Base-by-base conservation (phyloP, 371 early-diverging fungal genomes). In the Rhizopus delemar region DNA sequence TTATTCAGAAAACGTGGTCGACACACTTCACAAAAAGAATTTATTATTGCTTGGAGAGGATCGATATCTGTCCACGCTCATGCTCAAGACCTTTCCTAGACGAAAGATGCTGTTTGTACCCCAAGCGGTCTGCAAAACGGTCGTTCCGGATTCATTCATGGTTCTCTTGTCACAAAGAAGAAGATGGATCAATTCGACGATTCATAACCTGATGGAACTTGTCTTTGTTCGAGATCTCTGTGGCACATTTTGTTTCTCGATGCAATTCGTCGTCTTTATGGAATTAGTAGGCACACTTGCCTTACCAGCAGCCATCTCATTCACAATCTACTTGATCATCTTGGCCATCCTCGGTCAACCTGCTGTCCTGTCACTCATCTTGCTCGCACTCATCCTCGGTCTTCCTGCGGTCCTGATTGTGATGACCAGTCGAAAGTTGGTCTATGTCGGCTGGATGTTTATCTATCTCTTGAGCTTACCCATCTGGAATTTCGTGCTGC, bases 121-220 rank as follows among this genome's bases (percentile, higher is more conserved):
- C 39, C 86, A 89, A 51, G 99, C 99, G 0, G 87, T 91, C 52
- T 99, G 99, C 74, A 92, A 94, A 67, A 99, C 99, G 0, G 86
- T 93, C 16, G 99, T 99, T 2, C 99, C 99, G 3, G 94, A 93
- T 65, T 84, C 85, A 16, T 99, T 99, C 77, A 83, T 74, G 62
- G 95, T 98, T 32, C 83, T 99, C 45, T 77, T 99, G 35, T 96
- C 96, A 13, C 99, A 99, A 77, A 88, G 99, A 28, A 88, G 99
- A 58, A 82, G 99, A 51, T 99, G 99, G 99, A 99, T 99, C 78
- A 99, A 99, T 81, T 98, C 98, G 3, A 99, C 99, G 0, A 90
- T 98, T 53, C 98, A 98, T 65, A 99, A 99, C 67, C 75, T 99
- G 62, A 71, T 96, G 75, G 99, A 99, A 75, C 75, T 99, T 51